Conservation (phyloP, 108 stramenopile genomes). For the Pinguiococcus pyrenoidosus region DNA sequence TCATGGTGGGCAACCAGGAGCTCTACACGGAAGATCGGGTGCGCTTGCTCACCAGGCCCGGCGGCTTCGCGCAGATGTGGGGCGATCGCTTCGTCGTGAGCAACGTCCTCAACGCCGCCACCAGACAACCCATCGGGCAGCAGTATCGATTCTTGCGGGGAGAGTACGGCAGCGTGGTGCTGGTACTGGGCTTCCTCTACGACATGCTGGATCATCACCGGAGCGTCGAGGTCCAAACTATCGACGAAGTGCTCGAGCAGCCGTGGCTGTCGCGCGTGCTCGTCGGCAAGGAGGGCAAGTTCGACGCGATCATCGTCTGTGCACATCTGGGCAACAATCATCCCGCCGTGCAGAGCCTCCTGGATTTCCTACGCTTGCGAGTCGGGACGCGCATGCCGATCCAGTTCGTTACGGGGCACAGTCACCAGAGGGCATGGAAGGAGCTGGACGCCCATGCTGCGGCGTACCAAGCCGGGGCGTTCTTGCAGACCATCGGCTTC, state of each 20-base stretch:
- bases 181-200: conserved; percentile 65
- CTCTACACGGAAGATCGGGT: conserved; percentile 33
- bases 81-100: conserved; percentile 47
- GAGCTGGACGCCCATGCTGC: conserved; percentile 28
- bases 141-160: conserved; percentile 45
- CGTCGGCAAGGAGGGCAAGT: conserved; percentile 14
- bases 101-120: conserved; percentile 38
- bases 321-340: conserved; percentile 59
- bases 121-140: conserved; percentile 34
- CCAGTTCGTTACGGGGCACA: conserved; percentile 65
- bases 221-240: conserved; percentile 33
- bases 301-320: conserved; percentile 57
- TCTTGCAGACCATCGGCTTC: conserved; percentile 56
- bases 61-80: conserved; percentile 55
- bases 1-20: conserved; percentile 61
- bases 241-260: conserved; percentile 36
- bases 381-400: conserved; percentile 40
- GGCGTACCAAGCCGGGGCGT: conserved; percentile 51
- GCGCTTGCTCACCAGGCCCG: conserved; percentile 20
- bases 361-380: conserved; percentile 23
- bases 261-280: conserved; percentile 45
- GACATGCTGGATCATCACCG: conserved; percentile 32
- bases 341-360: conserved; percentile 37
- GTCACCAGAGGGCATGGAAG: conserved; percentile 36
- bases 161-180: conserved; percentile 26